phyloP scores from a whole-genome alignment of 2,329 filamentous ascomycete species.

The Hymenoscyphus scutula region DNA sequence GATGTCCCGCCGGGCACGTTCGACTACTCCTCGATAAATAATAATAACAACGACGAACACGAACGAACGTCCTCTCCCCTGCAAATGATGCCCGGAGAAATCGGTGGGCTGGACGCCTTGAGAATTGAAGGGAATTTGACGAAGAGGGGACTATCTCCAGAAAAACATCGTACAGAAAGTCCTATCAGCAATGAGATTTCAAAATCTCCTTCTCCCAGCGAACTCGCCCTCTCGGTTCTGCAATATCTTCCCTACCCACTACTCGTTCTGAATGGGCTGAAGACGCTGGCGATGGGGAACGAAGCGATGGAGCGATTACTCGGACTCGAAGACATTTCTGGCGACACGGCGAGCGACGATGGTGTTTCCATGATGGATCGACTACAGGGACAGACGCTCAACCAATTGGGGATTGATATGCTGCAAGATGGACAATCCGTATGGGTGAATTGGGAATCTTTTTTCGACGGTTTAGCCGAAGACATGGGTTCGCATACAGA shows the following conservation, averaged over 20 bases:
- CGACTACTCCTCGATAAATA: neutral
- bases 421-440: constrained; percentile 63
- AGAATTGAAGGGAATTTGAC: constrained; percentile 15
- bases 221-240: constrained; percentile 64
- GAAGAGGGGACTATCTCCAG: constrained; percentile 22
- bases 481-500: constrained; percentile 23
- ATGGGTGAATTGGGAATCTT: constrained; percentile 58
- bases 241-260: constrained; percentile 73
- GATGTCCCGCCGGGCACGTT: neutral
- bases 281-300: constrained; percentile 71
- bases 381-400: constrained; percentile 63
- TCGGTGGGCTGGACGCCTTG: constrained; percentile 32
- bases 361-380: constrained; percentile 51
- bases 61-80: constrained; percentile 27
- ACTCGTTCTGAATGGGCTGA: constrained; percentile 64
- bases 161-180: constrained; percentile 18
- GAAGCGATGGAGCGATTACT: constrained; percentile 71
- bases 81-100: constrained; percentile 29
- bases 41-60: constrained; percentile 14
- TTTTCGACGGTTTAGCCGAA: constrained; percentile 51
- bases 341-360: constrained; percentile 40
- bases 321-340: constrained; percentile 50
- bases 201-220: constrained; percentile 45
- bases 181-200: constrained; percentile 41
- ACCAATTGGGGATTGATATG: constrained; percentile 71